Conservation (phyloP, 805 yeast genomes). For the Sporopachydermia lactativora region DNA sequence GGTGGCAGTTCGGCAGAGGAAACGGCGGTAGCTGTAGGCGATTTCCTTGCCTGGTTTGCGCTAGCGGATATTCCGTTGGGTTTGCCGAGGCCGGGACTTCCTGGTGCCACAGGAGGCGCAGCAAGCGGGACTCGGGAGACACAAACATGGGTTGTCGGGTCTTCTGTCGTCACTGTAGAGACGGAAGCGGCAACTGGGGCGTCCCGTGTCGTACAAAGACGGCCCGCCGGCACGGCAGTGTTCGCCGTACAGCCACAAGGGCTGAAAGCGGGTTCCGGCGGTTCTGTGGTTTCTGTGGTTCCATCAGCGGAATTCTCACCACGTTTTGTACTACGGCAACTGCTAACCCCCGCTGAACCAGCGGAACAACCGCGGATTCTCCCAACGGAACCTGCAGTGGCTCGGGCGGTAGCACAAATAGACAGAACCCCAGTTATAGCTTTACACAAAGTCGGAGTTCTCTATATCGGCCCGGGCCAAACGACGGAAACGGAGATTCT, state of each 20-base stretch:
- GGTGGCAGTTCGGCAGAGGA: constrained; percentile 23
- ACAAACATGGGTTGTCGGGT: constrained; percentile 47
- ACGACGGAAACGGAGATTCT: constrained; percentile 47
- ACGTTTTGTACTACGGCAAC: constrained; percentile 36
- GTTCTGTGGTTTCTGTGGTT: constrained; percentile 7
- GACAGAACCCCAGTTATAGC: constrained; percentile 71
- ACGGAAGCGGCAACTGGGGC: constrained; percentile 39
- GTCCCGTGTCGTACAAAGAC: constrained; percentile 35
- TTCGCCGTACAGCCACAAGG: constrained; percentile 28
- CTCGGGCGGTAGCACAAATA: constrained; percentile 43
- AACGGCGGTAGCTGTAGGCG: constrained; percentile 48
- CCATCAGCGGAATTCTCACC: constrained; percentile 21
- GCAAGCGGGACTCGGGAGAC: constrained; percentile 9
- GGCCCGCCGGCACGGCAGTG: constrained; percentile 51
- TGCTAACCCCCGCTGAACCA: constrained; percentile 29
- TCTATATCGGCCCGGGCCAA: constrained; percentile 64
- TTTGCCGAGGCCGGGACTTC: no score
- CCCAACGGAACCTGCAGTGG: constrained; percentile 30
- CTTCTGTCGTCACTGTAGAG: constrained; percentile 39
- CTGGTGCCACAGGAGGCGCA: no score
- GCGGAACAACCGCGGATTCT: constrained; percentile 31
- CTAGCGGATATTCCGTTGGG: constrained; percentile 47
- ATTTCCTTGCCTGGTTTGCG: constrained; percentile 53
- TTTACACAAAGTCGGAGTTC: constrained; percentile 63
- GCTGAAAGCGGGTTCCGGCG: constrained; percentile 18